Evolutionary conservation across 805 yeast species (phyloP), one percentile per base, ranked within the genome.

Genomic region (Starmerella kuoi): DNA sequence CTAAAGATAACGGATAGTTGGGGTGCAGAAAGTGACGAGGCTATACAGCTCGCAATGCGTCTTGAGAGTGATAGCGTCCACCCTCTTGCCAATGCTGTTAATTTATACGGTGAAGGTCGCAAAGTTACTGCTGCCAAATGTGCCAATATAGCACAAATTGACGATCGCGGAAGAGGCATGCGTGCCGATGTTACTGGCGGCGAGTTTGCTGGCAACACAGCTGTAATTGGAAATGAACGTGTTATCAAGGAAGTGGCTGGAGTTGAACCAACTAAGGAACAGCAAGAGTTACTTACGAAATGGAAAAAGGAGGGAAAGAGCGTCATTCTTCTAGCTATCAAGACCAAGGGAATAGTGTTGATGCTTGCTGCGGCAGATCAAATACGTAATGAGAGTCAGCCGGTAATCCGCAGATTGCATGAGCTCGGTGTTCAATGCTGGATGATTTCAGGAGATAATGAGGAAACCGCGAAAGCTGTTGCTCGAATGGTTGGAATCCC

Each of bases 401-500:
- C 52, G 18, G 79, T 79, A 0, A 64, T 80, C 17, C 52, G 61
- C 6, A 60, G 61, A 5, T 55, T 74, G 11, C 59, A 64, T 31
- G 19, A 28, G 20, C 57, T 57, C 5, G 68, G 70, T 5, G 70
- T 79, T 17, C 69, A 70, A 19, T 70, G 79, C 38, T 80, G 80
- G 76, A 77, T 80, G 82, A 74, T 81, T 31, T 74, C 85, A 3
- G 91, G 91, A 18, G 91, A 81, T 56, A 79, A 78, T 52, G 66
- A 55, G 38, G 54, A 66, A 19, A 81, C 91, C 0, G 88, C 91
- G 1, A 63, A 66, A 21, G 76, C 83, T 0, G 74, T 81, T 26
- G 88, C 79, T 0, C 54, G 58, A 9, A 77, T 76, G 49, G 63
- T 81, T 17, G 81, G 82, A 0, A 77, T 81, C 15, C 59, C 64